Evolutionary conservation across 129 eudicot genomes (phyloP), one percentile per base, ranked within the genome.

Genomic region (Tagetes erecta): DNA sequence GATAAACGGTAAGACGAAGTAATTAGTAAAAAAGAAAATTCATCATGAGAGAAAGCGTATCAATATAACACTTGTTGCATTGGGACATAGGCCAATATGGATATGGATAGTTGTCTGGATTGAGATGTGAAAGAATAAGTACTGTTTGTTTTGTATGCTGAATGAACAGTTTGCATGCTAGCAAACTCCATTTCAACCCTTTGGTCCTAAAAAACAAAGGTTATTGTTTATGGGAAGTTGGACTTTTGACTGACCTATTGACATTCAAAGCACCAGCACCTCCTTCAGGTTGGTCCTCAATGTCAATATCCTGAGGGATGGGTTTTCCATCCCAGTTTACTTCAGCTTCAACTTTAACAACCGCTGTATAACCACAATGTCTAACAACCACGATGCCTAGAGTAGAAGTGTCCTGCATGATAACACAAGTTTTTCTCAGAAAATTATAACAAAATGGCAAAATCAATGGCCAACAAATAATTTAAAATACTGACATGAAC

Each of bases 261-360:
- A 90, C 91, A 77, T 94, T 94, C 82, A 94, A 78, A 81, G 98
- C 96, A 85, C 87, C 88, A 31, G 98, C 97, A 68, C 98, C 98
- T 42, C 98, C 98, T 57, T 94, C 97, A 49, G 97, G 91, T 68
- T 94, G 96, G 76, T 90, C 98, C 72, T 86, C 97, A 41, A 94
- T 88, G 33, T 88, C 93, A 80, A 94, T 80, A 63, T 90, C 97
- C 63, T 88, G 81, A 30, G 96, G 89, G 41, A 94, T 78, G 41
- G 80, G 70, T 53, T 82, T 84, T 20, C 86, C 91, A 64, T 84
- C 83, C 96, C 91, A 86, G 38, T 85, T 82, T 38, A 83, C 84
- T 84, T 84, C 86, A 34, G 91, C 78, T 52, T 74, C 80, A 69
- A 90, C 92, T 86, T 90, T 94, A 80, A 90, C 98, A 68, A 90